These are phyloP conservation scores for Ophidiomyces ophidiicola DNA, from an alignment of 2,329 filamentous ascomycete genomes.

Conservation along the genomic window DNA sequence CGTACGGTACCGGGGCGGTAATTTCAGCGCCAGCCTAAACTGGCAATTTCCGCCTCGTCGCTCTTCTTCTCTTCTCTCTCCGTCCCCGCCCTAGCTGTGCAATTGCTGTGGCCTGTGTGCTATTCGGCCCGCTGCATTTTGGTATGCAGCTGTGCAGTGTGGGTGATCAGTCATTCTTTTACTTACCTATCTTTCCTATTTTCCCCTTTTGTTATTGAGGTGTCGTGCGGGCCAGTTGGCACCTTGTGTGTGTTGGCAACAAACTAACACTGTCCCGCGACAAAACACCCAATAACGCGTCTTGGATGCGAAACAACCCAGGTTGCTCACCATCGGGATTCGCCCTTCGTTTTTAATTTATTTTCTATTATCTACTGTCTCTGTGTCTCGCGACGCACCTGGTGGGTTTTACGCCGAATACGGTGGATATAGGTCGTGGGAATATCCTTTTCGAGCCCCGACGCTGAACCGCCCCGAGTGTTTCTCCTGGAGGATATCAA, in stretches of 20 bases:
- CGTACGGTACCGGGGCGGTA: slow-evolving; percentile 6
- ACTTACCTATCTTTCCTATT: slow-evolving; percentile 14
- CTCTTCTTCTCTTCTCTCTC: slow-evolving; percentile 2
- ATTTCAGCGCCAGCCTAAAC: slow-evolving; percentile 6
- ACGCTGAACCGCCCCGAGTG: background rate
- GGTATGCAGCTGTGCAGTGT: slow-evolving; percentile 14
- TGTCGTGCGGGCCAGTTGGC: slow-evolving; percentile 10
- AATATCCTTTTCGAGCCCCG: background rate
- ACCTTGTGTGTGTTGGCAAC: slow-evolving; percentile 11
- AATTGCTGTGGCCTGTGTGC: slow-evolving; percentile 25
- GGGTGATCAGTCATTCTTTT: slow-evolving; percentile 19
- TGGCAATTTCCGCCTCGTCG: slow-evolving; percentile 8
- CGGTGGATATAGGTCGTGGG: slow-evolving; percentile 3
- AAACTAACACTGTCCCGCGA: background rate
- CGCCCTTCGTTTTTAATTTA: background rate
- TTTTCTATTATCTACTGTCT: background rate
- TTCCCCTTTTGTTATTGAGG: slow-evolving; percentile 13
- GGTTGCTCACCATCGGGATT: background rate
- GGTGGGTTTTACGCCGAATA: slow-evolving; percentile 1
- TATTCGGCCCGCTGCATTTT: slow-evolving; percentile 17
- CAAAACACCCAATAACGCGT: slow-evolving; percentile 10
- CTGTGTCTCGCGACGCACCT: background rate
- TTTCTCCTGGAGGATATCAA: slow-evolving; percentile 2
- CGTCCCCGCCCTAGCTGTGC: slow-evolving; percentile 26
- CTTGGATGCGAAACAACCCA: slow-evolving; percentile 5